Base-by-base conservation (phyloP, 805 yeast genomes). In the Metschnikowia bowlesiae region DNA sequence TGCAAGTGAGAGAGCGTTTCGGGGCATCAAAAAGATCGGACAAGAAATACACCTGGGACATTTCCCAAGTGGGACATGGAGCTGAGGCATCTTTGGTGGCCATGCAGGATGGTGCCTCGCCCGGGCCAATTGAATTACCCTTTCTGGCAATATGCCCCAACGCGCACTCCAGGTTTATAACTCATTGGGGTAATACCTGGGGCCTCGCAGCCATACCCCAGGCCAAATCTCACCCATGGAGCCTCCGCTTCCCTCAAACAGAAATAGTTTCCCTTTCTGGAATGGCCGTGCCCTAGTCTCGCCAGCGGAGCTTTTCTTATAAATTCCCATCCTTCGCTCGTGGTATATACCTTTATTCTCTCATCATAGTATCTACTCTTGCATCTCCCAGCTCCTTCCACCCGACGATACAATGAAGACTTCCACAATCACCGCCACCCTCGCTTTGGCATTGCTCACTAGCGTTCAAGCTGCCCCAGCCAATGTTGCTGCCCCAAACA, bases 401-500 rank as follows among this genome's bases (percentile, higher is more conserved):
- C 18, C 33, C 8, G 2, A 43, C 26, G 32, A 26, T 43, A 44
- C 7, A 13, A 58, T 58, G 61, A 58, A 55, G 52, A 22, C 39
- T 3, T 53, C 59, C 32, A 41, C 52, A 7, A 47, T 56, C n/a
- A 39, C 56, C 11, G 44, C 55, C 45, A 55, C 61, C 28, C 47
- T 53, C 44, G 46, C 50, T 45, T 51, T 57, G 56, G 60, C 62
- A n/a, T 47, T 55, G 47, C 45, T 53, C 28, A 48, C 59, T 33
- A 37, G 43, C 22, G 60, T 49, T 18, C 48, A 54, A n/a, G 58
- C 60, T 16, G 60, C 53, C 16, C 60, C 64, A 32, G 55, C 65
- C 39, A 44, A 40, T 14, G 52, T 46, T 8, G 54, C 40, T n/a
- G 42, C 43, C 31, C 47, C 53, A 10, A 14, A 46, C 11, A 38